Percentiles rank a stretch among this genome's conserved stretches.
phyloP scores from a whole-genome alignment of 177 flowering plant genomes.

The Telopea speciosissima region DNA sequence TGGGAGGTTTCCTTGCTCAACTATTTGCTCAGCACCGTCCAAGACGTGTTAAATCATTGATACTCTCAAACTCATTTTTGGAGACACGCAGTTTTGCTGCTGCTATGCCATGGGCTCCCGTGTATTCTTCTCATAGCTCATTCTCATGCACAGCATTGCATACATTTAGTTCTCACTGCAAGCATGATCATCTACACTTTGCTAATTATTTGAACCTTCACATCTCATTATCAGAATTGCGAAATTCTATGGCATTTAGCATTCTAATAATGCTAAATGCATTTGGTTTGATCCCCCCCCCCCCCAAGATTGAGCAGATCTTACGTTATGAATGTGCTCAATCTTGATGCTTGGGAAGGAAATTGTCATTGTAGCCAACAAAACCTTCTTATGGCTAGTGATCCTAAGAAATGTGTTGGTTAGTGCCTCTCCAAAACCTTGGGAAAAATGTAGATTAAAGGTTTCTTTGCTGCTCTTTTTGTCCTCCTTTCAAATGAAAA shows the following conservation, averaged over 20 bases:
- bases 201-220: not conserved
- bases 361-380: not conserved
- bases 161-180: constrained; percentile 3
- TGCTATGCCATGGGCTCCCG: constrained; percentile 96
- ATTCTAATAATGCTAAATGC: not conserved
- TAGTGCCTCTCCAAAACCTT: not conserved
- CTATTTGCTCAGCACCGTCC: constrained; percentile 98
- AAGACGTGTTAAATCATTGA: constrained; percentile 81
- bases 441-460: too few species aligned
- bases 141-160: not conserved
- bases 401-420: not conserved
- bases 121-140: constrained; percentile 44
- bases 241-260: not conserved
- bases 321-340: not conserved
- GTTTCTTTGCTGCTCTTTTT: too few species aligned
- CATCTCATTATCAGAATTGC: not conserved
- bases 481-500: too few species aligned
- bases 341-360: not conserved
- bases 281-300: not conserved
- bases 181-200: not conserved
- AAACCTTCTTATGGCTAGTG: not conserved
- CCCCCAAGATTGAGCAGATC: not conserved
- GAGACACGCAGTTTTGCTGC: constrained; percentile 76
- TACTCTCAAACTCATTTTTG: constrained; percentile 87
- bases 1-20: constrained; percentile 98